Evolutionary conservation across 495 filamentous ascomycete genomes (phyloP).

Genomic region (Staphylotrichum longicolle): DNA sequence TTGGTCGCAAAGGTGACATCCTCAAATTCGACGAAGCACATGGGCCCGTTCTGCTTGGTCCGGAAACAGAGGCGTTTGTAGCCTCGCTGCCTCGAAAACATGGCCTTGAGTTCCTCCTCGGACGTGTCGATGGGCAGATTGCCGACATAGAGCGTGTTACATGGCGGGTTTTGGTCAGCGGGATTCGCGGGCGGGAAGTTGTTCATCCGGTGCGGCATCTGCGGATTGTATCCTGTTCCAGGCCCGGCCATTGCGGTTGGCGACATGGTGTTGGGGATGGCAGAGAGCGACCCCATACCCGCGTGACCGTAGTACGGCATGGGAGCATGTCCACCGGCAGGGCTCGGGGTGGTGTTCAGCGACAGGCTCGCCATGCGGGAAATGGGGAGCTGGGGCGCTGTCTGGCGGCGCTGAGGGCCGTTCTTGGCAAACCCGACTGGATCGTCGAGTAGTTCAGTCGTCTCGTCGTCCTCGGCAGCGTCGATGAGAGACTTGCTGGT

Average conservation of each 20-base stretch:
- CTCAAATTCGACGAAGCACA: constrained; percentile 99
- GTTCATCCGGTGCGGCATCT: constrained; percentile 58
- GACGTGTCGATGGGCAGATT: constrained; percentile 93
- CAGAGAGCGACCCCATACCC: constrained; percentile 42
- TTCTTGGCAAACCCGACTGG: constrained; percentile 81
- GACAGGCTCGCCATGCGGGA: constrained; percentile 69
- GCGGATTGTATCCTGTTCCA: constrained; percentile 48
- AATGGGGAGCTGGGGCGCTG: constrained; percentile 71
- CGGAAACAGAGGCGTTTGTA: constrained; percentile 96
- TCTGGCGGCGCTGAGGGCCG: constrained; percentile 65
- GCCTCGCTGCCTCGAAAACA: constrained; percentile 91
- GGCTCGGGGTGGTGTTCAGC: constrained; percentile 67
- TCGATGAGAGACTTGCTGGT: constrained; percentile 85
- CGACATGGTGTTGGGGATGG: constrained; percentile 58
- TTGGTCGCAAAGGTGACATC: constrained; percentile 93
- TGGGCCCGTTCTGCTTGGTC: constrained; percentile 97
- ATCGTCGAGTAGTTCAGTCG: constrained; percentile 77
- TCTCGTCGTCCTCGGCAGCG: constrained; percentile 74
- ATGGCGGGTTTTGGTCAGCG: constrained; percentile 95
- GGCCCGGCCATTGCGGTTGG: constrained; percentile 52
- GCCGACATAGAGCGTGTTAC: constrained; percentile 96
- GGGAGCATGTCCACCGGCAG: constrained; percentile 46
- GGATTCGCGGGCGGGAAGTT: constrained; percentile 89
- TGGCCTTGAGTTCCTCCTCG: constrained; percentile 91
- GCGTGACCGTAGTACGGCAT: constrained; percentile 52